These are phyloP conservation scores for Scheffersomyces cryptocercus DNA, from an alignment of 1,139 yeast species.

Conservation along the genomic window DNA sequence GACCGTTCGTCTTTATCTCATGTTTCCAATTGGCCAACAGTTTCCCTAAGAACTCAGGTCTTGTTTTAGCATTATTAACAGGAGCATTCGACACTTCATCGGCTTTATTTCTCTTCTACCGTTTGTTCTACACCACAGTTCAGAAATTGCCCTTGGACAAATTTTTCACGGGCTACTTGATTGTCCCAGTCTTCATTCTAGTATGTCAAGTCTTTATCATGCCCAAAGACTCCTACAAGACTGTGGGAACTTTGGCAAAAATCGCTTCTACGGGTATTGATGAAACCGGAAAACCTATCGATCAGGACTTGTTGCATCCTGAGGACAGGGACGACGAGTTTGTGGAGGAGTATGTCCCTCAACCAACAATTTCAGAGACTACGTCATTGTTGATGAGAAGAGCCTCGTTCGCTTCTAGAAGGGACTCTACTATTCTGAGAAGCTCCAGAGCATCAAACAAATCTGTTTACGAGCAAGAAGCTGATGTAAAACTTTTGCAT, in stretches of 20 bases:
- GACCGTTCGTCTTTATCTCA: constrained; percentile 82
- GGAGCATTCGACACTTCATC: constrained; percentile 82
- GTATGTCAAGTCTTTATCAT: constrained; percentile 71
- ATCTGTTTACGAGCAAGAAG: constrained; percentile 65
- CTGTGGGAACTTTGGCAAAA: constrained; percentile 65
- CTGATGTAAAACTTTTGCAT: constrained; percentile 54
- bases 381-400: constrained; percentile 40
- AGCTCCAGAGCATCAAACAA: constrained; percentile 40
- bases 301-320: constrained; percentile 38
- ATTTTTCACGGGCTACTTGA: constrained; percentile 66
- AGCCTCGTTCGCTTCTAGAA: constrained; percentile 31
- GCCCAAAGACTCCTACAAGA: constrained; percentile 78
- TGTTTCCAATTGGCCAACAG: constrained; percentile 75
- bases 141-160: constrained; percentile 35
- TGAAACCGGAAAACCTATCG: constrained; percentile 55
- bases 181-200: constrained; percentile 74
- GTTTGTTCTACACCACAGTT: constrained; percentile 57
- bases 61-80: constrained; percentile 67
- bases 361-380: constrained; percentile 44
- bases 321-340: constrained; percentile 28
- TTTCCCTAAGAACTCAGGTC: constrained; percentile 71
- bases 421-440: constrained; percentile 40
- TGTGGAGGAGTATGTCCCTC: constrained; percentile 7
- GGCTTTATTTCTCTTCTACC: constrained; percentile 67
- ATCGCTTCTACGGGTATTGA: constrained; percentile 71